Evolutionary conservation across 805 yeast genomes (phyloP), one percentile per base, ranked within the genome.

Genomic region (Saccharomycodes ludwigii): DNA sequence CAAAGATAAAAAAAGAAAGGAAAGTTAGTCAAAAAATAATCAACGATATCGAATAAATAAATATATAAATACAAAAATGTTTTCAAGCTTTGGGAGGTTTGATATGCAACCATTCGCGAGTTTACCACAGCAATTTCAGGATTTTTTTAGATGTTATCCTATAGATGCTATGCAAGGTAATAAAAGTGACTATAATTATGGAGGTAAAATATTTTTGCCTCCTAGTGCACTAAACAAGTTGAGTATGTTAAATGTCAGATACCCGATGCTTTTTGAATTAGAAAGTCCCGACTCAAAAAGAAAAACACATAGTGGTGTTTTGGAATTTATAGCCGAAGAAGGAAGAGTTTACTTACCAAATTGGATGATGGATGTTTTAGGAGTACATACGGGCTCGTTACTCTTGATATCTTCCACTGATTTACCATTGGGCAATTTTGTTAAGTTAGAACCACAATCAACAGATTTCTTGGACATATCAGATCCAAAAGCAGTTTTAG

Each of bases 241-340:
- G 36, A 79, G 95, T 3, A 81, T 82, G 82, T 61, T 91, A 24
- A 88, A 86, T 50, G 84, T 91, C 36, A 66, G 95, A 43, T 91
- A 91, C 48, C 99, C 99, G 0, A 91, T 91, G 99, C 64, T 91
- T 30, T 91, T 91, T 49, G 80, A 79, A 52, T 58, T 91, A 24
- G 61, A 64, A 21, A 79, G 80, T 34, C 93, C 78, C 43, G 77
- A 71, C 22, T 62, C 69, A 16, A 61, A 65, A 3, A 51, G 63
- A 20, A 60, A 52, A 6, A 83, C 96, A 0, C 95, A 85, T 52
- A 80, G 86, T 29, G 99, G 99, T 49, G 98, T 91, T 18, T 61
- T 91, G 38, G 98, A 91, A 58, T 91, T 91, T 54, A 79, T 82
- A 12, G 95, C 98, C 1, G 97, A 91, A 50, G 98, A 91, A 61